Percentiles rank a stretch among this genome's conserved stretches.
Evolutionary conservation across 345 rosid genomes (phyloP).

Genomic region (Anacardium occidentale): DNA sequence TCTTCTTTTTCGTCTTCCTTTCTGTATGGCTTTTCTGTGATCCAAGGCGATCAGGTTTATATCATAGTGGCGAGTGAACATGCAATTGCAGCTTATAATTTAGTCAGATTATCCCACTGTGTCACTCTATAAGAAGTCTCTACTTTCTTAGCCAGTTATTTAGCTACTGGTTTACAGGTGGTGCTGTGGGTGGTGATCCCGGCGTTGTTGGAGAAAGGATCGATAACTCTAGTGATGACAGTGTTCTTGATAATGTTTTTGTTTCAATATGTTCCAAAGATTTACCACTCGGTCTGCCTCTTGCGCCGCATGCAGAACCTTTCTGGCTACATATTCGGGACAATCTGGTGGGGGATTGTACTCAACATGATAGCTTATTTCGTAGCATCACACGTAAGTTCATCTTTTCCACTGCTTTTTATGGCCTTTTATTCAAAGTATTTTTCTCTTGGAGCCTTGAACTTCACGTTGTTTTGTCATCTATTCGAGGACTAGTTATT

Average conservation of each 20-base stretch:
- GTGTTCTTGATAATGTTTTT: conserved; percentile 62
- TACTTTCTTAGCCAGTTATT: no score
- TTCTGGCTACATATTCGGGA: conserved; percentile 93
- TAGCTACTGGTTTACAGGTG: conserved; percentile 41
- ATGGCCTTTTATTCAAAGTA: neutral
- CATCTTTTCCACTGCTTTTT: neutral
- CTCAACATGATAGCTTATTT: conserved; percentile 93
- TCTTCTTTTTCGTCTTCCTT: no score
- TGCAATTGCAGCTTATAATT: no score
- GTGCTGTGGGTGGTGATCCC: conserved; percentile 83
- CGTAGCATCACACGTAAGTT: conserved; percentile 90
- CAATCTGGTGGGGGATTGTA: conserved; percentile 96
- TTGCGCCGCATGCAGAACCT: conserved; percentile 83
- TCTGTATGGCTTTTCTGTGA: no score
- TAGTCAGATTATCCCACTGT: neutral
- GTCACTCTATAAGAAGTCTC: no score
- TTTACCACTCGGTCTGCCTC: conserved; percentile 80
- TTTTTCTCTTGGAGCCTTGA: neutral
- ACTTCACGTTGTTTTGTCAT: no score
- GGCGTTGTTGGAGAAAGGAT: conserved; percentile 52
- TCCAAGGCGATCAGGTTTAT: no score
- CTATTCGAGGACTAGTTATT: no score
- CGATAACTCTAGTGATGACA: conserved; percentile 63
- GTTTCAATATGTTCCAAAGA: conserved; percentile 95
- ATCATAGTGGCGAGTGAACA: no score